Base-by-base conservation (phyloP, 768 basidiomycete genomes). In the Astraeus odoratus region DNA sequence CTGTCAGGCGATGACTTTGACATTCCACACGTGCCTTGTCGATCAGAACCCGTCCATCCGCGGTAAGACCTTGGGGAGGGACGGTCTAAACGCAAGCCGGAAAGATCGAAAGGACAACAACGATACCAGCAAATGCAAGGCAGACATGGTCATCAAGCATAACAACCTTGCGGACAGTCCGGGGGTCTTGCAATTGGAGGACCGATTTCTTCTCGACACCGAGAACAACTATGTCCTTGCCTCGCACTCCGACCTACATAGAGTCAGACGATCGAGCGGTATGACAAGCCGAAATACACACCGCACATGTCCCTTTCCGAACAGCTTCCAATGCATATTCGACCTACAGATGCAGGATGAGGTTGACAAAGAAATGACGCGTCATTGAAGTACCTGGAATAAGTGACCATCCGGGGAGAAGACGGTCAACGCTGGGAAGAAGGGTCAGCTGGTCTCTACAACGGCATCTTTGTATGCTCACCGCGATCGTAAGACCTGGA, bases 131-230 rank as follows among this genome's bases (percentile, higher is more conserved):
- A 70, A 99, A 99, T 15, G 94, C 96, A 46, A 98, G 75, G 60
- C 93, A 97, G 47, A 99, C 68, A 60, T 99, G 96, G 61, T 99
- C 96, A 62, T 99, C 96, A 42, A 99, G 70, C 92, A 97, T 93
- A 47, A 89, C 96, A 7, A 98, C 94, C 66, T 99, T 99, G 43
- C 96, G 76, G 13, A 98, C 94, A 1, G 96, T 99, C 43, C 96
- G 77, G 6, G 96, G 93, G 67, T 99, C 96, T 73, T 99, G 96
- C 15, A 99, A 77, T 67, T 99, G 96, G 9, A 98, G 74, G 23
- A 96, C 82, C 0, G 91, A 92, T 69, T 97, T 98, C 87, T 98
- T 98, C 76, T 99, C 96, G 24, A 98, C 95, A 40, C 95, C 96
- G 20, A 99, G 74, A 4, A 99, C 91, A 2, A 97, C 96, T 23